Conservation (phyloP, 1,139 yeast species). For the Groenewaldozyma auringiensis region DNA sequence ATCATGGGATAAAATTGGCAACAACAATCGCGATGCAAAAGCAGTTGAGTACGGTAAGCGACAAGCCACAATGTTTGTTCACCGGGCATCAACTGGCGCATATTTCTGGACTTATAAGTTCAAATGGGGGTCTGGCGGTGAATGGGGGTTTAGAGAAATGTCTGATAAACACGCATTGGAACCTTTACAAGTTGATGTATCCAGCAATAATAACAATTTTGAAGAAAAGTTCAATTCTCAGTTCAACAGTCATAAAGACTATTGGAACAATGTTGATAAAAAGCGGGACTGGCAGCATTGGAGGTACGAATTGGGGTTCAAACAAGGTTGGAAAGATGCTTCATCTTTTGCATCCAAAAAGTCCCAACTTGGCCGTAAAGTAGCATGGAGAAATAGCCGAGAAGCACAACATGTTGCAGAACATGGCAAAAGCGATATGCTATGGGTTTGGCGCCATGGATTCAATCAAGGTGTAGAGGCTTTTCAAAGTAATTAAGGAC, state of each 20-base stretch:
- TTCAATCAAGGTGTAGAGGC: slow-evolving; percentile 50
- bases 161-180: slow-evolving; percentile 52
- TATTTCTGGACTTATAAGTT: slow-evolving; percentile 92
- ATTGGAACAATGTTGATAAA: slow-evolving; percentile 59
- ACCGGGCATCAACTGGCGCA: slow-evolving; percentile 57
- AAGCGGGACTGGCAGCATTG: slow-evolving; percentile 68
- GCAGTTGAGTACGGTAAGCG: slow-evolving; percentile 38
- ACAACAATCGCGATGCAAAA: slow-evolving; percentile 37
- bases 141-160: slow-evolving; percentile 90
- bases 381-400: slow-evolving; percentile 57
- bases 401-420: slow-evolving; percentile 48
- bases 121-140: slow-evolving; percentile 86
- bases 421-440: slow-evolving; percentile 29
- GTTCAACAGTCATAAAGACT: slow-evolving; percentile 44
- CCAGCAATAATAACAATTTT: slow-evolving; percentile 27
- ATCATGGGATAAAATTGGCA: slow-evolving; percentile 53
- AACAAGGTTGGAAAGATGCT: slow-evolving; percentile 67
- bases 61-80: slow-evolving; percentile 39
- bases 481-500: background rate
- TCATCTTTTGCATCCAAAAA: slow-evolving; percentile 57
- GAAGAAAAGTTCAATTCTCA: slow-evolving; percentile 38
- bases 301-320: slow-evolving; percentile 71
- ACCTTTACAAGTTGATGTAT: slow-evolving; percentile 31
- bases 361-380: slow-evolving; percentile 63
- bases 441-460: slow-evolving; percentile 92